Conservation (phyloP, 2,329 filamentous ascomycete genomes). For the Coniella vitis region DNA sequence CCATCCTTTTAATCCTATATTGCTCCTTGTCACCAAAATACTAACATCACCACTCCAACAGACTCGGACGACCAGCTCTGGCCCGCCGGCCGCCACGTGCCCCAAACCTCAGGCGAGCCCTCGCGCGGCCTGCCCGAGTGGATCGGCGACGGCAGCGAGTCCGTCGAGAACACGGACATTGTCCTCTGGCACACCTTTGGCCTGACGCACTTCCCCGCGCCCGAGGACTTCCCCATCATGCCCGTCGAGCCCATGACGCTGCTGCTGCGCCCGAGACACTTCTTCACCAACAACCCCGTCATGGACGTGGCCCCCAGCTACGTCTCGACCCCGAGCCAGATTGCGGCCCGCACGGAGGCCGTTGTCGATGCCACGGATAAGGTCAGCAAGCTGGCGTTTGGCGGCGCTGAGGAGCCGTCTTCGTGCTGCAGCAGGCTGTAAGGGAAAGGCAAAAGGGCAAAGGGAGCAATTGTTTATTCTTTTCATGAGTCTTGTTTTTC, state of each 20-base stretch:
- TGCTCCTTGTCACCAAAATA: background rate
- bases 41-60: slow-evolving; percentile 28
- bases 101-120: slow-evolving; percentile 77
- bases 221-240: slow-evolving; percentile 92
- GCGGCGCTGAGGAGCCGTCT: background rate
- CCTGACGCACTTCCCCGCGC: slow-evolving; percentile 79
- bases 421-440: too few species aligned
- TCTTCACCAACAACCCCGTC: slow-evolving; percentile 73
- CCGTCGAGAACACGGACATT: slow-evolving; percentile 74
- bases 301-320: slow-evolving; percentile 76
- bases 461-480: too few species aligned
- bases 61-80: slow-evolving; percentile 77
- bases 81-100: slow-evolving; percentile 80
- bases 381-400: slow-evolving; percentile 35
- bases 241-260: slow-evolving; percentile 79
- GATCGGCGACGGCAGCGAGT: slow-evolving; percentile 63
- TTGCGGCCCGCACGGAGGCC: slow-evolving; percentile 39
- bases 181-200: slow-evolving; percentile 95
- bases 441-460: too few species aligned
- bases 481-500: too few species aligned
- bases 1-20: too few species aligned
- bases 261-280: slow-evolving; percentile 71
- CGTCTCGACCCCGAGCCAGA: slow-evolving; percentile 63
- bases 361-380: slow-evolving; percentile 42
- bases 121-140: slow-evolving; percentile 67